A percentile compares a stretch with the other conserved stretches of the same genome.
phyloP scores from a whole-genome alignment of 306 rosid genomes.

The Quercus aquifolioides region DNA sequence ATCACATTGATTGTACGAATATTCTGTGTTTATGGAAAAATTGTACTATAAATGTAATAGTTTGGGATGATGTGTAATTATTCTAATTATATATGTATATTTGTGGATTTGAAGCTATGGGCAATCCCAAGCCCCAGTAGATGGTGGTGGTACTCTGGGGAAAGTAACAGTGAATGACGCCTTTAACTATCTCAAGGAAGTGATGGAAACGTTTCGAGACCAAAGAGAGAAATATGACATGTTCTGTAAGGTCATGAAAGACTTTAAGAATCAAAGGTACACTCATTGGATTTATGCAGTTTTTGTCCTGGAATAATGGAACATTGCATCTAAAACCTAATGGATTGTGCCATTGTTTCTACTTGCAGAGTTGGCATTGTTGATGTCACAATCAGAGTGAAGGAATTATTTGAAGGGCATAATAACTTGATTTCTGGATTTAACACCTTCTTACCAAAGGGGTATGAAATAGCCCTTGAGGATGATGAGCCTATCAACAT shows the following conservation, averaged over 20 bases:
- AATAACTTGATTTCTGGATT: constrained; percentile 87
- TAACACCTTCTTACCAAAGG: constrained; percentile 93
- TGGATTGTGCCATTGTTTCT: constrained; percentile 11
- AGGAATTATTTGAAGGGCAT: constrained; percentile 92
- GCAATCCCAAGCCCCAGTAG: constrained; percentile 53
- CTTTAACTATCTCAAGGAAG: constrained; percentile 74
- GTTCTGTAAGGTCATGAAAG: constrained; percentile 93
- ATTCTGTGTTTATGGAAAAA: constrained; percentile 15
- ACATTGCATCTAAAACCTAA: constrained; percentile 13
- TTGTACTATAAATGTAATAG: background rate
- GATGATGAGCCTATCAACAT: constrained; percentile 80
- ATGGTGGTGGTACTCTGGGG: constrained; percentile 48
- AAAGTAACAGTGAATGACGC: constrained; percentile 74
- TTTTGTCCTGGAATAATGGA: constrained; percentile 1
- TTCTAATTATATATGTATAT: background rate
- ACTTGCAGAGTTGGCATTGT: constrained; percentile 77
- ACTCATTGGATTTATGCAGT: constrained; percentile 7
- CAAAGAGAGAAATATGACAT: constrained; percentile 72
- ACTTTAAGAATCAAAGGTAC: constrained; percentile 94
- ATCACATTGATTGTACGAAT: background rate
- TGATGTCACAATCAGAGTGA: constrained; percentile 88
- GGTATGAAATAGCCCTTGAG: constrained; percentile 83
- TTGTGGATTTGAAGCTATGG: constrained; percentile 50
- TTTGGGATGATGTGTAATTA: background rate
- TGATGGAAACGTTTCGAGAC: constrained; percentile 78